phyloP scores from a whole-genome alignment of 192 early-diverging fungal genomes.

The Backusella australiensis region DNA sequence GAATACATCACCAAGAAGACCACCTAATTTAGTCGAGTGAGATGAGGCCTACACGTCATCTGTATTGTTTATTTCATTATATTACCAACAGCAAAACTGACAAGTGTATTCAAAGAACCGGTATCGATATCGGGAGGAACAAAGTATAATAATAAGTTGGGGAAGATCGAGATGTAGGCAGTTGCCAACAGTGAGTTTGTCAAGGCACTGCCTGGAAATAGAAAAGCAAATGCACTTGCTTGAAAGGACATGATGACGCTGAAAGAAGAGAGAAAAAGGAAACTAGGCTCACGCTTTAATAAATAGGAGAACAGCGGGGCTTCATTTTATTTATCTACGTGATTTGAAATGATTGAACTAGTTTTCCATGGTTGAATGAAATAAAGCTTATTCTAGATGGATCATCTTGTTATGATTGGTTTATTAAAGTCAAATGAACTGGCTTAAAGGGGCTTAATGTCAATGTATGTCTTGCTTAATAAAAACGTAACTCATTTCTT shows the following conservation, averaged over 20 bases:
- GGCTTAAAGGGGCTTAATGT: no score
- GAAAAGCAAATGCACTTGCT: slow-evolving; percentile 45
- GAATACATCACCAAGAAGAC: slow-evolving; percentile 82
- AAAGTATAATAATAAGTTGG: slow-evolving; percentile 76
- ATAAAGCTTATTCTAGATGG: no score
- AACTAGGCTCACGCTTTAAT: not conserved
- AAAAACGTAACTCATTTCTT: no score
- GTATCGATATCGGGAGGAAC: slow-evolving; percentile 68
- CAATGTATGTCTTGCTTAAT: no score
- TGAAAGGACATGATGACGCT: slow-evolving; percentile 24
- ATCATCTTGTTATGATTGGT: no score
- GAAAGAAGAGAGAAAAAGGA: not conserved
- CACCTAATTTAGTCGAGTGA: slow-evolving; percentile 36
- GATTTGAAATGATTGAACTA: not conserved
- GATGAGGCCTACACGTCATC: no score
- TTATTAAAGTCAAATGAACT: no score
- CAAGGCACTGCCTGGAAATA: slow-evolving; percentile 56
- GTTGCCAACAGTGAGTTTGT: slow-evolving; percentile 71
- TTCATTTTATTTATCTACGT: not conserved
- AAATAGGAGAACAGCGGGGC: not conserved
- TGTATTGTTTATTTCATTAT: not conserved
- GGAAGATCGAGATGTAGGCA: slow-evolving; percentile 79
- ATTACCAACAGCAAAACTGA: slow-evolving; percentile 79
- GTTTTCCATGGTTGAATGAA: not conserved
- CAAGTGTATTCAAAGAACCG: slow-evolving; percentile 65